These are phyloP conservation scores for Corinectria fuckeliana DNA, from an alignment of 2,329 filamentous ascomycete species.

Conservation along the genomic window DNA sequence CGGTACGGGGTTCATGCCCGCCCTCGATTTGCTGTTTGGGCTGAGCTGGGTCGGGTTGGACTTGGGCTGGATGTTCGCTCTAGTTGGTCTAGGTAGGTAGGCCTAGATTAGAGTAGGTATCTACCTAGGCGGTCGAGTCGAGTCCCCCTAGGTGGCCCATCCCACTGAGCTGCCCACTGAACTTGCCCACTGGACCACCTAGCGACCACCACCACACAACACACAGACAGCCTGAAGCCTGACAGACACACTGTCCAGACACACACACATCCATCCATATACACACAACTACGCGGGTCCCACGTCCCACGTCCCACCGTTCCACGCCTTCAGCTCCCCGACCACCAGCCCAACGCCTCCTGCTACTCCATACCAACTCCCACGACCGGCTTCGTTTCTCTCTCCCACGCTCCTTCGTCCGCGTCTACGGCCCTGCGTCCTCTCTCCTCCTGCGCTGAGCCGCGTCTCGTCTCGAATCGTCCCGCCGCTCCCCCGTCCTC, in stretches of 20 bases:
- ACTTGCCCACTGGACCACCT: conserved; percentile 1
- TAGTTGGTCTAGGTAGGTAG: no score
- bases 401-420: conserved; percentile 39
- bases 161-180: not conserved
- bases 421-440: conserved; percentile 19
- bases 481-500: conserved; percentile 25
- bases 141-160: conserved; percentile 2
- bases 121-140: not conserved
- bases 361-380: conserved; percentile 36
- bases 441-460: conserved; percentile 37
- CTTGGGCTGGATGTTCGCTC: no score
- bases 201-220: not conserved
- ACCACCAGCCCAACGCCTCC: conserved; percentile 33
- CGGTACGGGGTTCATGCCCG: not conserved
- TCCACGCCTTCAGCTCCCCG: conserved; percentile 34
- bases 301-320: conserved; percentile 26
- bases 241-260: not conserved
- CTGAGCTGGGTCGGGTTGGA: conserved; percentile 7
- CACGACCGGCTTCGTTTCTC: conserved; percentile 40
- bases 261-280: conserved; percentile 2
- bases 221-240: not conserved
- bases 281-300: not conserved
- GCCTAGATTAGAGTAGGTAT: no score
- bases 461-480: conserved; percentile 32
- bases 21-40: not conserved